Evolutionary conservation across 768 basidiomycete genomes (phyloP).

Genomic region (Lentinus tigrinus): DNA sequence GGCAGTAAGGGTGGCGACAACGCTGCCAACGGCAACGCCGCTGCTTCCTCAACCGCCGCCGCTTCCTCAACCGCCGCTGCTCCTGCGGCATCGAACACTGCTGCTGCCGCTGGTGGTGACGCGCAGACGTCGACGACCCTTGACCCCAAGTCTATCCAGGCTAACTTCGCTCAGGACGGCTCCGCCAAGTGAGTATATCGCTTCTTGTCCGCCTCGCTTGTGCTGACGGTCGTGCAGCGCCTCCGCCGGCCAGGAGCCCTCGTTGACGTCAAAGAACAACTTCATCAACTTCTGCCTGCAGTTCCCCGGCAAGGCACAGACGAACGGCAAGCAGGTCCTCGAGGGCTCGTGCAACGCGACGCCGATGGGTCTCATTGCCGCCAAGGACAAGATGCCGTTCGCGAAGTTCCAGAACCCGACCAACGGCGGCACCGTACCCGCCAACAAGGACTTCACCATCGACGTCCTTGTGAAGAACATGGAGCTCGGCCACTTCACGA

Average conservation of each 20-base stretch:
- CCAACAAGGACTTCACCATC: constrained; percentile 57
- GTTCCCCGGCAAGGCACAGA: constrained; percentile 36
- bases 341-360: constrained; percentile 61
- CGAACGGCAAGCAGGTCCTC: constrained; percentile 42
- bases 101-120: constrained; percentile 2
- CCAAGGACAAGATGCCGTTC: constrained; percentile 51
- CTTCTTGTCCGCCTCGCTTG: not conserved
- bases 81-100: constrained; percentile 11
- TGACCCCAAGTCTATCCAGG: constrained; percentile 42
- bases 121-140: constrained; percentile 32
- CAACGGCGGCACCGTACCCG: constrained; percentile 45
- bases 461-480: constrained; percentile 45
- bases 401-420: constrained; percentile 50
- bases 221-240: constrained; percentile 11
- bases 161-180: constrained; percentile 48
- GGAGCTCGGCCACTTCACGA: constrained; percentile 59
- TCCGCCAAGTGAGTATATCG: constrained; percentile 28
- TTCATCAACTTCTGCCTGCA: constrained; percentile 59
- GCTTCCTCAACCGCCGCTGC: constrained; percentile 17
- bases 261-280: constrained; percentile 59
- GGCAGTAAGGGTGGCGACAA: constrained; percentile 15
- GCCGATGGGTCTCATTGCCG: constrained; percentile 61
- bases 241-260: constrained; percentile 46
- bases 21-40: not conserved
- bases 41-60: constrained; percentile 8